phyloP scores from a whole-genome alignment of 805 yeast species.

The Clavispora vitiphila region DNA sequence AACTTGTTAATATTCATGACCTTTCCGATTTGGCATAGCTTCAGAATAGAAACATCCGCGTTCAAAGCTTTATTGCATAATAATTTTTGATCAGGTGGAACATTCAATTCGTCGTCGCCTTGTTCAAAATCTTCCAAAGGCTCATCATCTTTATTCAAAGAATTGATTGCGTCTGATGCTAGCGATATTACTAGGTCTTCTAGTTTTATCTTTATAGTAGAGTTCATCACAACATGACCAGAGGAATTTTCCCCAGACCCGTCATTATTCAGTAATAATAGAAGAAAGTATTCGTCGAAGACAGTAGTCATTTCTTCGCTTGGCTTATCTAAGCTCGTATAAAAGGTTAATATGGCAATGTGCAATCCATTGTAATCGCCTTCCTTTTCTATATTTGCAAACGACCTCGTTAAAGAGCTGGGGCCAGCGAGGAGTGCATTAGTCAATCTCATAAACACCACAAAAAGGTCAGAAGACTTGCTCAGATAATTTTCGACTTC shows the following conservation, averaged over 20 bases:
- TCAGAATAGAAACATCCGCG: conserved; percentile 15
- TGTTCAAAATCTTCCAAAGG: conserved; percentile 8
- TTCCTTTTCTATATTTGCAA: conserved; percentile 7
- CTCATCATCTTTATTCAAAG: conserved; percentile 4
- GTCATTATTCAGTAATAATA: conserved; percentile 8
- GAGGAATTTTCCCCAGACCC: conserved; percentile 1
- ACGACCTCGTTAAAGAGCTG: not conserved
- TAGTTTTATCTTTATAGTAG: conserved; percentile 17
- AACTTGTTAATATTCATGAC: conserved; percentile 20
- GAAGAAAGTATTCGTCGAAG: conserved; percentile 10
- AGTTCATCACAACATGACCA: not conserved
- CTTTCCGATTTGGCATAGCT: conserved; percentile 24
- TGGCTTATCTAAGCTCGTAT: conserved; percentile 7
- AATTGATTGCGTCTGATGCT: conserved; percentile 7
- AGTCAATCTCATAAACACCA: conserved; percentile 24
- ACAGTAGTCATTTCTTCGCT: conserved; percentile 5
- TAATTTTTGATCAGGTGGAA: conserved; percentile 14
- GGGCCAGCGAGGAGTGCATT: conserved; percentile 18
- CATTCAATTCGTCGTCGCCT: conserved; percentile 9
- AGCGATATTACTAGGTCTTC: conserved; percentile 20
- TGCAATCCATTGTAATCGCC: conserved; percentile 25
- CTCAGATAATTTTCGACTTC: conserved; percentile 20
- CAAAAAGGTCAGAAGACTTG: conserved; percentile 13
- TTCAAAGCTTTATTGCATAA: conserved; percentile 12
- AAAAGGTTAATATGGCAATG: conserved; percentile 20